phyloP scores from a whole-genome alignment of 179 eudicot species.

The Drosera spatulata region DNA sequence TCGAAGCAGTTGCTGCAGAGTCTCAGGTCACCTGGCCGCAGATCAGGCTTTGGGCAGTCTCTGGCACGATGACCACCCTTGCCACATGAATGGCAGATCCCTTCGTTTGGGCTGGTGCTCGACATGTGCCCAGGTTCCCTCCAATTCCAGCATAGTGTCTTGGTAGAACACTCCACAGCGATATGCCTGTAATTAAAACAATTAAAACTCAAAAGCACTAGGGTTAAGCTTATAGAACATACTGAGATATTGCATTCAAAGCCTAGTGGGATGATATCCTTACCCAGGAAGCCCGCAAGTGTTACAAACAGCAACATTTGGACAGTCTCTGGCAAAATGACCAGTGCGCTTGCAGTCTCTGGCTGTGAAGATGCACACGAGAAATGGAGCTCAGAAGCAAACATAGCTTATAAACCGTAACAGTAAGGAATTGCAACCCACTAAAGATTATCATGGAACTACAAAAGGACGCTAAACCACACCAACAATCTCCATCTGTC shows the following conservation, averaged over 20 bases:
- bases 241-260: background rate
- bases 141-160: conserved; percentile 93
- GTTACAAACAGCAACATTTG: conserved; percentile 31
- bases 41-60: conserved; percentile 74
- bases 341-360: conserved; percentile 92
- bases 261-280: conserved; percentile 2
- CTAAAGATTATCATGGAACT: too few relatives aligned
- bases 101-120: conserved; percentile 81
- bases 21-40: conserved; percentile 85
- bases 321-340: conserved; percentile 88
- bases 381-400: background rate
- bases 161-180: conserved; percentile 87
- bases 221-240: too few relatives aligned
- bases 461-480: too few relatives aligned
- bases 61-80: conserved; percentile 55
- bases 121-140: conserved; percentile 98
- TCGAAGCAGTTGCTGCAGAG: conserved; percentile 95
- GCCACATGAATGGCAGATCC: conserved; percentile 58
- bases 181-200: conserved; percentile 61
- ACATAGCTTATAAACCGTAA: background rate
- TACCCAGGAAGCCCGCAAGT: conserved; percentile 99
- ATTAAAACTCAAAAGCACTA: too few relatives aligned
- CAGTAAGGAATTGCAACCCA: too few relatives aligned
- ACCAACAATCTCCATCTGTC: too few relatives aligned
- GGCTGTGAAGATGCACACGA: conserved; percentile 35